Percentiles rank a stretch among this genome's conserved stretches.
Conservation (phyloP, 1,284 basidiomycete genomes). For the Trametes polyzona region DNA sequence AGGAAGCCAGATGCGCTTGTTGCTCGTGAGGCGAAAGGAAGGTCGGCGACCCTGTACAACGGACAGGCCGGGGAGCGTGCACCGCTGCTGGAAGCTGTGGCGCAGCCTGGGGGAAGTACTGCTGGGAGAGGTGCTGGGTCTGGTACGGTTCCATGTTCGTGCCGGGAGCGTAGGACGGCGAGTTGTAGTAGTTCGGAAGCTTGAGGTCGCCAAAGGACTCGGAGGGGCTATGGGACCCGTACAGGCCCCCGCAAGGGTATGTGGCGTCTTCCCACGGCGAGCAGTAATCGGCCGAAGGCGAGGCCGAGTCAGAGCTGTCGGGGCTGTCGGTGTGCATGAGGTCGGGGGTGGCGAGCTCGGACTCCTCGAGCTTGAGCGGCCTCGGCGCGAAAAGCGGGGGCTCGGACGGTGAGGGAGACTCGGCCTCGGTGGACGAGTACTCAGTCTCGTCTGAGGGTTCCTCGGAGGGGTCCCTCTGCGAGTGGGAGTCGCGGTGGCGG, state of each 20-base stretch:
- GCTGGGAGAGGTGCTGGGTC: background rate
- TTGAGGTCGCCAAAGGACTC: constrained; percentile 1
- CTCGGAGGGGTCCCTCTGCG: constrained; percentile 16
- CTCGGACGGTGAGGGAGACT: constrained; percentile 10
- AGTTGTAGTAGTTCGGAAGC: constrained; percentile 14
- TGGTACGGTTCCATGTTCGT: constrained; percentile 6
- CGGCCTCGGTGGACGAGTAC: constrained; percentile 12
- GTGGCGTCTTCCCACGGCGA: constrained; percentile 13
- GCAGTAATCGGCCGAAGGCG: constrained; percentile 6
- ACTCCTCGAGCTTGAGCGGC: constrained; percentile 28
- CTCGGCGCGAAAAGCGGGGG: constrained; percentile 10
- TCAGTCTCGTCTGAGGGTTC: constrained; percentile 12
- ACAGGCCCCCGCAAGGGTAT: constrained; percentile 1
- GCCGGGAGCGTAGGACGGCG: constrained; percentile 8
- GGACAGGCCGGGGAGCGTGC: constrained; percentile 26
- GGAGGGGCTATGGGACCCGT: constrained; percentile 6
- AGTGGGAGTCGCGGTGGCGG: background rate
- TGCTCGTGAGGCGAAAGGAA: constrained; percentile 22
- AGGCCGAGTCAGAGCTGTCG: constrained; percentile 3
- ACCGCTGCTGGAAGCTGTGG: constrained; percentile 15
- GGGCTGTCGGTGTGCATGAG: constrained; percentile 21
- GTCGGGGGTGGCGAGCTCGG: constrained; percentile 18
- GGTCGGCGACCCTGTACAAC: constrained; percentile 21
- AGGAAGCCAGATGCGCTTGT: constrained; percentile 2
- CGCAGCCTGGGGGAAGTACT: constrained; percentile 9